These are phyloP conservation scores for Pestalotiopsis sp. DNA, from an alignment of 2,329 filamentous ascomycete species.

Conservation along the genomic window DNA sequence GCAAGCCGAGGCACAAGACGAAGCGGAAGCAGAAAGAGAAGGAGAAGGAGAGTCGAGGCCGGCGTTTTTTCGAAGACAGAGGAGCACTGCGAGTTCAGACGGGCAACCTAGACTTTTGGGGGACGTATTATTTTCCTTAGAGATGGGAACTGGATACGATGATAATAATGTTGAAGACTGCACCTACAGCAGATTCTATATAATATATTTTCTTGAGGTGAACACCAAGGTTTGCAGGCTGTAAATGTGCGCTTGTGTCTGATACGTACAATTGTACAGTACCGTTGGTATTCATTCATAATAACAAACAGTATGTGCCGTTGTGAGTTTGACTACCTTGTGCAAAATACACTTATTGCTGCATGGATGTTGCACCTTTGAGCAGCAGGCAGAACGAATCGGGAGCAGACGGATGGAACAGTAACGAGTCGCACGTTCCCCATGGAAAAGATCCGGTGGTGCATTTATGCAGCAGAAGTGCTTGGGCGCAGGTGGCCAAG, in stretches of 20 bases:
- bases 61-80: not conserved
- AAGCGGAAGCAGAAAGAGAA: not conserved
- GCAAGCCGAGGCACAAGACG: not conserved
- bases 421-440: not conserved
- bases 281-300: not conserved
- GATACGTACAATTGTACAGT: not conserved
- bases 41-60: not conserved
- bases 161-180: not conserved
- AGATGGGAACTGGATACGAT: not conserved
- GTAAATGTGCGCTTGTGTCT: not conserved
- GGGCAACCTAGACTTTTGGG: not conserved
- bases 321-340: not conserved
- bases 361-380: not conserved
- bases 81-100: not conserved
- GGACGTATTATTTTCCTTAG: slow-evolving; percentile 1
- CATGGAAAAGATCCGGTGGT: not conserved
- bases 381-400: not conserved
- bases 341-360: not conserved
- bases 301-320: not conserved
- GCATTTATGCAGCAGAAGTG: not conserved
- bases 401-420: not conserved
- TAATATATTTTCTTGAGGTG: not conserved
- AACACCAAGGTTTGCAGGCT: not conserved
- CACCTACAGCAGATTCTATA: not conserved
- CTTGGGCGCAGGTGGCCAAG: not conserved